These are phyloP conservation scores for Saccharomyces hybrid DNA, from an alignment of 1,139 yeast species.

Conservation along the genomic window DNA sequence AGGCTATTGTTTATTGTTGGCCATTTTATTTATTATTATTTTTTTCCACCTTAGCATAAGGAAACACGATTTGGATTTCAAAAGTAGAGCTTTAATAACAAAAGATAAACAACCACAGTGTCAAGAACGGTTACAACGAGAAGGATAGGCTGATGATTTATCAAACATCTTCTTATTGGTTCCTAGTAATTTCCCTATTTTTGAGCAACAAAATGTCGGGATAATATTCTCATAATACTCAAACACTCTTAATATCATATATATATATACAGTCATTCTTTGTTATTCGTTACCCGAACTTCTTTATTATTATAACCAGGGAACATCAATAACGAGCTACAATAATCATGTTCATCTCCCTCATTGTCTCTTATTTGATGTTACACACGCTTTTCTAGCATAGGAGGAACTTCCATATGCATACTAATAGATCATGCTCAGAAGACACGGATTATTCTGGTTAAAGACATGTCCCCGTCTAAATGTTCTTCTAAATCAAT, in stretches of 20 bases:
- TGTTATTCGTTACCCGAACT: not conserved
- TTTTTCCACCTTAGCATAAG: not conserved
- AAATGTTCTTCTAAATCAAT: not conserved
- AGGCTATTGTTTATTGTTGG: not conserved
- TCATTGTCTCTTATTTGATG: not conserved
- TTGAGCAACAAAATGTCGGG: not conserved
- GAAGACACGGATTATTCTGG: not conserved
- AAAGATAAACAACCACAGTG: not conserved
- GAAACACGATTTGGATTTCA: too few relatives aligned
- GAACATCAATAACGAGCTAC: not conserved
- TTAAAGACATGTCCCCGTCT: not conserved
- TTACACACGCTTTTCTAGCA: constrained; percentile 2
- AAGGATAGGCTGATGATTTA: not conserved
- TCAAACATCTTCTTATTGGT: not conserved
- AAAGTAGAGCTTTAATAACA: not conserved
- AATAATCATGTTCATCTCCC: not conserved
- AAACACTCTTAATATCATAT: not conserved
- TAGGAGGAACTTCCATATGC: constrained; percentile 1
- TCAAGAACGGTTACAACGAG: not conserved
- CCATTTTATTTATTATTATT: not conserved
- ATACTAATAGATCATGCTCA: not conserved
- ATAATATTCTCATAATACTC: not conserved
- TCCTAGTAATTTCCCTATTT: not conserved
- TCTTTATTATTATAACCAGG: not conserved
- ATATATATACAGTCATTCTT: not conserved